Evolutionary conservation across 2,329 filamentous ascomycete species (phyloP).

Genomic region (Fusarium clavum): DNA sequence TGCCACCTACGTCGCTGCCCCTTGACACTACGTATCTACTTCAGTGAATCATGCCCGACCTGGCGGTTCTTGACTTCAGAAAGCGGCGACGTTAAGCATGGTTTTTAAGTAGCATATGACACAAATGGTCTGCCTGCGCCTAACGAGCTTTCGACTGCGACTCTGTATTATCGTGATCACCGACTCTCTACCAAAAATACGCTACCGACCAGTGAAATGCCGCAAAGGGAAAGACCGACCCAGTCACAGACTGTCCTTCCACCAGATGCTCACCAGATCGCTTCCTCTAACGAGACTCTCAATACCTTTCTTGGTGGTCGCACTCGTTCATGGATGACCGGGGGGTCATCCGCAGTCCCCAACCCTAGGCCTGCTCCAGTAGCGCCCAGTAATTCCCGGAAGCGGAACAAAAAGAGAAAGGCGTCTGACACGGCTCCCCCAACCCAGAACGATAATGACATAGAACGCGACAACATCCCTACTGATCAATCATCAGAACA

Average conservation of each 20-base stretch:
- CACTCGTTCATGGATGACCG: constrained; percentile 48
- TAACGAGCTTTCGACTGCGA: neutral
- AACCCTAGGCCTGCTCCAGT: constrained; percentile 15
- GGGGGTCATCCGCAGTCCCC: constrained; percentile 17
- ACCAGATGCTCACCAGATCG: constrained; percentile 47
- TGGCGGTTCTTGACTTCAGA: constrained; percentile 35
- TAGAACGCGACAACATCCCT: constrained; percentile 15
- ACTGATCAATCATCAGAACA: constrained; percentile 22
- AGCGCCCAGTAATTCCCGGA: constrained; percentile 35
- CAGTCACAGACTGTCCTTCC: constrained; percentile 31
- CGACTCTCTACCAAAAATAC: constrained; percentile 17
- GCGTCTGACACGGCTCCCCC: constrained; percentile 14
- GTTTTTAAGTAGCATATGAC: constrained; percentile 23
- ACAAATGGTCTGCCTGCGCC: constrained; percentile 33
- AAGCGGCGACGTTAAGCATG: constrained; percentile 45
- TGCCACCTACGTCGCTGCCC: constrained; percentile 9
- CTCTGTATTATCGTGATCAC: constrained; percentile 2
- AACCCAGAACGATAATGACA: constrained; percentile 25
- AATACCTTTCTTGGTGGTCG: constrained; percentile 54
- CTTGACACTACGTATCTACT: constrained; percentile 7
- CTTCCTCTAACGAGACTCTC: constrained; percentile 56
- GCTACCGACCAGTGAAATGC: constrained; percentile 41
- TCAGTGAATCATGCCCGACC: constrained; percentile 39
- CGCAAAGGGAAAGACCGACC: constrained; percentile 33
- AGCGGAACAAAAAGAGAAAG: constrained; percentile 36